phyloP scores from a whole-genome alignment of 192 early-diverging fungal species.

The Dispira parvispora region DNA sequence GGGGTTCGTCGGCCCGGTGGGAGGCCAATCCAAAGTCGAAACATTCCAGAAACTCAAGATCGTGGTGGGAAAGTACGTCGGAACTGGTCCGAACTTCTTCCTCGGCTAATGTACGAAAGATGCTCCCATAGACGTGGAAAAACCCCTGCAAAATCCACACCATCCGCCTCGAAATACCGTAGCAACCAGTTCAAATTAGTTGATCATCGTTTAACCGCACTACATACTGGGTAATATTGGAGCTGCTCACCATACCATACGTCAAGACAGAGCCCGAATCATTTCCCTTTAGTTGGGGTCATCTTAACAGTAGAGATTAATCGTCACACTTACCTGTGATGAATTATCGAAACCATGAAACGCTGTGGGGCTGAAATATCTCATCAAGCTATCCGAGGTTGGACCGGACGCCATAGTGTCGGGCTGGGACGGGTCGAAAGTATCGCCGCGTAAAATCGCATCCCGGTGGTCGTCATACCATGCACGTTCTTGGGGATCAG shows the following conservation, averaged over 20 bases:
- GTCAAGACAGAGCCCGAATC: not conserved
- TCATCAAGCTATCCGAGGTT: constrained; percentile 49
- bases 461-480: constrained; percentile 94
- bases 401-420: constrained; percentile 19
- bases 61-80: constrained; percentile 13
- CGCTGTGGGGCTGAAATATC: constrained; percentile 54
- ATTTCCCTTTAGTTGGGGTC: not conserved
- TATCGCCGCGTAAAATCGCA: constrained; percentile 72
- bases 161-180: not conserved
- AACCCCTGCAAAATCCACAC: constrained; percentile 36
- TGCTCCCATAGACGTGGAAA: constrained; percentile 53
- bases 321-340: constrained; percentile 20
- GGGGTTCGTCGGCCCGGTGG: constrained; percentile 45
- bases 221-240: not conserved
- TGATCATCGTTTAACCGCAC: not conserved
- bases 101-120: constrained; percentile 62
- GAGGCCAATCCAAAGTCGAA: constrained; percentile 52
- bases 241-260: not conserved
- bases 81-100: constrained; percentile 45
- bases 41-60: constrained; percentile 17
- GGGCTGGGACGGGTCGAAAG: constrained; percentile 11
- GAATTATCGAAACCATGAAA: constrained; percentile 58
- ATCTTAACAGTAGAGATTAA: not conserved
- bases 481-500: constrained; percentile 82
- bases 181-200: not conserved